phyloP scores from a whole-genome alignment of 176 grass and related monocot genomes.

The Cenchrus americanus region DNA sequence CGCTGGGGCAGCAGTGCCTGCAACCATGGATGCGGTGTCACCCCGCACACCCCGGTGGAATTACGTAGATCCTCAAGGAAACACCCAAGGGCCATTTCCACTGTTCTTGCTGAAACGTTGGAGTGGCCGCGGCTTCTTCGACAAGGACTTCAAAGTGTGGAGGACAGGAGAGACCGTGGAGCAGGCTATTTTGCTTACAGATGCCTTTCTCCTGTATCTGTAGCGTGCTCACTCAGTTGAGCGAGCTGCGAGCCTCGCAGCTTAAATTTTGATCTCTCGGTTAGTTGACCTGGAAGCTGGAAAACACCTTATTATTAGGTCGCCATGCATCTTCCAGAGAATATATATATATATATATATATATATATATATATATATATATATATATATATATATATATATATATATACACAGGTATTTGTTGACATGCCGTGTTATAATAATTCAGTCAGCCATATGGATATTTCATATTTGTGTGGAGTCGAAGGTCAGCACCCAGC shows the following conservation, averaged over 20 bases:
- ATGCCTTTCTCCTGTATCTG: constrained; percentile 26
- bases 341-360: no score
- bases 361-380: no score
- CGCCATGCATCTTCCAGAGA: no score
- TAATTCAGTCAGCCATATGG: not conserved
- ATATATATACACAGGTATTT: not conserved
- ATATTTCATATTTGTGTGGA: not conserved
- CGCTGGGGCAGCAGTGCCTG: not conserved
- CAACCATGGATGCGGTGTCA: not conserved
- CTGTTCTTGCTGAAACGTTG: constrained; percentile 42
- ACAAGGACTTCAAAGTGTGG: constrained; percentile 62
- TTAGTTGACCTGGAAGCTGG: not conserved
- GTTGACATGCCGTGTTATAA: not conserved
- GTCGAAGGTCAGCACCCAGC: no score
- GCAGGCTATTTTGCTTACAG: constrained; percentile 49
- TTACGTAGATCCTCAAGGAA: constrained; percentile 56
- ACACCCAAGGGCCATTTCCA: constrained; percentile 50
- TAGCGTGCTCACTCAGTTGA: not conserved
- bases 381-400: no score
- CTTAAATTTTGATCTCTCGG: not conserved
- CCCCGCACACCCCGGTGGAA: constrained; percentile 29
- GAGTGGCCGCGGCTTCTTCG: constrained; percentile 66
- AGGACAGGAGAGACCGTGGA: constrained; percentile 36
- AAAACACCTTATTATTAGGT: not conserved
- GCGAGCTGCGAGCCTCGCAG: no score